These are phyloP conservation scores for Novymonas esmeraldas DNA, from an alignment of 208 protist species.

Conservation along the genomic window DNA sequence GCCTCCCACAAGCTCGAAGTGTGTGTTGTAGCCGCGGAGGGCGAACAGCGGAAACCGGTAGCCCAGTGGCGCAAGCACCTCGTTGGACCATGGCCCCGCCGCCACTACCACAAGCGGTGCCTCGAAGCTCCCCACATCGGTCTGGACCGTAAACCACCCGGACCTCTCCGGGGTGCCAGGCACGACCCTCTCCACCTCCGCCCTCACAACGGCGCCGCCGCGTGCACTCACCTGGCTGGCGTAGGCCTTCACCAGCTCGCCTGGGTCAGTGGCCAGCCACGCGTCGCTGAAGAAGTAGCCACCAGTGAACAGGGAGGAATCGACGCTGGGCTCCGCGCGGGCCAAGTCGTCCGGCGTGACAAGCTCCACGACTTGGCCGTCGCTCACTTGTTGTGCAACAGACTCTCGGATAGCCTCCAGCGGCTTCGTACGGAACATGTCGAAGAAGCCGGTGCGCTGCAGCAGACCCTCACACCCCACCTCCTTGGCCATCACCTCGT, in stretches of 20 bases:
- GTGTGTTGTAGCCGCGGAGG: conserved; percentile 39
- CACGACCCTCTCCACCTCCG: conserved; percentile 15
- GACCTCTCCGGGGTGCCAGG: background rate
- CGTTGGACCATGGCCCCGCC: conserved; percentile 26
- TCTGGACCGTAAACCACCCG: conserved; percentile 4
- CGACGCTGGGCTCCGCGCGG: conserved; percentile 18
- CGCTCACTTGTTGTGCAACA: conserved; percentile 2
- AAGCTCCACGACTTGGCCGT: conserved; percentile 8
- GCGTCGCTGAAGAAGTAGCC: conserved; percentile 19
- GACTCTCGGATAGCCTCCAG: conserved; percentile 3
- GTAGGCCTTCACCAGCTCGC: conserved; percentile 24
- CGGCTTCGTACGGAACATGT: conserved; percentile 11
- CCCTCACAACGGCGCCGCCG: conserved; percentile 20
- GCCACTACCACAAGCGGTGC: conserved; percentile 29
- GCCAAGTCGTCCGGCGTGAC: conserved; percentile 12
- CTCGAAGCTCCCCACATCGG: conserved; percentile 10
- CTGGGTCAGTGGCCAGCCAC: conserved; percentile 12
- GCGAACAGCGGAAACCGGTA: conserved; percentile 34
- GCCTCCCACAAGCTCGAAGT: conserved; percentile 15
- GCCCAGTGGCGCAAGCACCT: conserved; percentile 21
- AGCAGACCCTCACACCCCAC: conserved; percentile 21
- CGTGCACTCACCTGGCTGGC: conserved; percentile 19
- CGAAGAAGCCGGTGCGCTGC: conserved; percentile 25
- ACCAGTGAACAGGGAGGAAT: conserved; percentile 6
- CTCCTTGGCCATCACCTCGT: conserved; percentile 18